Conservation (phyloP, 345 rosid species). For the Pistacia vera region DNA sequence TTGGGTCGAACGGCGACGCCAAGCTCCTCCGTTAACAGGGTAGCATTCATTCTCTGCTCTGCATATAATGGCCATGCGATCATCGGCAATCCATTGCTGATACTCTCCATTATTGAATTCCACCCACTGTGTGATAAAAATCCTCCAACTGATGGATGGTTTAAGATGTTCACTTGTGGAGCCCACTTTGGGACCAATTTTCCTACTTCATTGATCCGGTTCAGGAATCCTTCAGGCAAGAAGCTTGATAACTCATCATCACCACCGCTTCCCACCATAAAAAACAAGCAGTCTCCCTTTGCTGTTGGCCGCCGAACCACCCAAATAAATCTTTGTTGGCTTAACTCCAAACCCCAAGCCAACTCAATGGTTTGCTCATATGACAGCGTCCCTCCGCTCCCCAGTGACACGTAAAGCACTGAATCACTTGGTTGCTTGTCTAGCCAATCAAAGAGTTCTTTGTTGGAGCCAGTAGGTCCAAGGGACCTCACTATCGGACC, state of each 20-base stretch:
- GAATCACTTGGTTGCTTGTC: conserved; percentile 49
- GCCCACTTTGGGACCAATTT: conserved; percentile 57
- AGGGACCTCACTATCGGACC: conserved; percentile 43
- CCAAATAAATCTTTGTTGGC: conserved; percentile 48
- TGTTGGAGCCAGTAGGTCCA: not conserved
- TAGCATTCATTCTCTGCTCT: conserved; percentile 63
- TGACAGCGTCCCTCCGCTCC: conserved; percentile 67
- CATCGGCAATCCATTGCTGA: conserved; percentile 58
- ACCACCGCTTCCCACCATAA: not conserved
- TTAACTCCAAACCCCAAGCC: conserved; percentile 42
- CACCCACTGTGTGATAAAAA: conserved; percentile 82
- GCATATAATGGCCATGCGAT: conserved; percentile 72
- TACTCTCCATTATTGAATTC: conserved; percentile 64
- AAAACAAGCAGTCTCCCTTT: conserved; percentile 10
- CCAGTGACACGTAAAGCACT: conserved; percentile 68
- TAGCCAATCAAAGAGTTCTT: conserved; percentile 43
- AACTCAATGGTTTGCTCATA: conserved; percentile 31
- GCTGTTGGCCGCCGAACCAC: conserved; percentile 38
- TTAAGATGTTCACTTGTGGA: conserved; percentile 56
- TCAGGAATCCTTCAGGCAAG: conserved; percentile 63
- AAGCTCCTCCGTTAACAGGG: conserved; percentile 40
- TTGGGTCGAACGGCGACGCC: conserved; percentile 36
- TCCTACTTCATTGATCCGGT: conserved; percentile 41
- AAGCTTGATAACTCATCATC: conserved; percentile 10
- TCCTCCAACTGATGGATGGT: conserved; percentile 59